Percentiles rank a stretch among this genome's conserved stretches.
Conservation (phyloP, 768 basidiomycete genomes). For the Lepiota venenata region DNA sequence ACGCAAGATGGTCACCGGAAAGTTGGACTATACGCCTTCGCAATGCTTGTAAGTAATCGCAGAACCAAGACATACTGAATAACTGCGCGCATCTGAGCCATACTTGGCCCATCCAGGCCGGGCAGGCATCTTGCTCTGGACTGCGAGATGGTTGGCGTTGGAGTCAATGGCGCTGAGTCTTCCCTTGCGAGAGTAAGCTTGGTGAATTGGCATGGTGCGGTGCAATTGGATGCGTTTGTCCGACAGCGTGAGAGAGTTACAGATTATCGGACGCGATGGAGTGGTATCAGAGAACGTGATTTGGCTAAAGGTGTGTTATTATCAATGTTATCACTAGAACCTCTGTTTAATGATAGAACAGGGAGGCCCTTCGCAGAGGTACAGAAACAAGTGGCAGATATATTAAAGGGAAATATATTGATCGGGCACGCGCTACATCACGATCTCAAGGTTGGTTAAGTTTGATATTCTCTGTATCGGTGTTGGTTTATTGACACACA, state of each 20-base stretch:
- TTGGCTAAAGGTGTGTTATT: slow-evolving; percentile 56
- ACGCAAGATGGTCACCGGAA: slow-evolving; percentile 52
- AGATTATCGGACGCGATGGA: slow-evolving; percentile 90
- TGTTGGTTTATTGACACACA: slow-evolving; percentile 10
- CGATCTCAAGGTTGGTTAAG: slow-evolving; percentile 72
- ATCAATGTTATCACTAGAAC: neutral
- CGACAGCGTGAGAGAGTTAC: slow-evolving; percentile 83
- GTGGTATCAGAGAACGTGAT: slow-evolving; percentile 76
- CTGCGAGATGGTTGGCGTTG: slow-evolving; percentile 98
- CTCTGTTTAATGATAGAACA: slow-evolving; percentile 20
- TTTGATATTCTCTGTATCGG: neutral
- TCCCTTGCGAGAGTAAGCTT: slow-evolving; percentile 86
- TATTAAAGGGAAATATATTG: slow-evolving; percentile 75
- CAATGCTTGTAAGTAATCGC: slow-evolving; percentile 41
- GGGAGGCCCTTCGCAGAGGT: slow-evolving; percentile 79
- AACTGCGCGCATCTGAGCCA: neutral
- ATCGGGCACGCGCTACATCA: slow-evolving; percentile 92
- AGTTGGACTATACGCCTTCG: slow-evolving; percentile 32
- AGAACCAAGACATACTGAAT: neutral
- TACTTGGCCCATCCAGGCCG: slow-evolving; percentile 33
- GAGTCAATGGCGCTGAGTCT: slow-evolving; percentile 76
- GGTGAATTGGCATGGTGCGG: slow-evolving; percentile 84
- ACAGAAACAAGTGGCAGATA: slow-evolving; percentile 71
- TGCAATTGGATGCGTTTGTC: slow-evolving; percentile 84
- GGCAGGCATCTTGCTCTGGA: slow-evolving; percentile 84